phyloP scores from a whole-genome alignment of 192 early-diverging fungal genomes.

The Helicostylum pulchrum region DNA sequence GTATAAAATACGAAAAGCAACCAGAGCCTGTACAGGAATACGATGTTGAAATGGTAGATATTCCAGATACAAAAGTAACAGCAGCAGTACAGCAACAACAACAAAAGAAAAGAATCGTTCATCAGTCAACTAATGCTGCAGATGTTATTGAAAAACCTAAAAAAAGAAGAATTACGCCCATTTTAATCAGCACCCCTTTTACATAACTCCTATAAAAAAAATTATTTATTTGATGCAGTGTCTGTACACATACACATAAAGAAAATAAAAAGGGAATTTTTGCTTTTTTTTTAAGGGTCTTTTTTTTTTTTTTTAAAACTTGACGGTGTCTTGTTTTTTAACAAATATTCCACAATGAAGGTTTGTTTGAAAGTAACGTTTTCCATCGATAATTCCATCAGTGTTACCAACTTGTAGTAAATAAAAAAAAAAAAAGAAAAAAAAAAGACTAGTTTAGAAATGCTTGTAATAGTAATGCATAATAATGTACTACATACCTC shows the following conservation, averaged over 20 bases:
- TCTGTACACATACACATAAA: no score
- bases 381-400: conserved; percentile 27
- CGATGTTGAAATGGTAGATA: background rate
- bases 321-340: conserved; percentile 13
- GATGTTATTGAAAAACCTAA: conserved; percentile 2
- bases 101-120: no score
- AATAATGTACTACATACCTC: conserved; percentile 22
- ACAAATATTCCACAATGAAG: conserved; percentile 37
- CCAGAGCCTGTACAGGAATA: background rate
- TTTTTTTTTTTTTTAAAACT: background rate
- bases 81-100: background rate
- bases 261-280: background rate
- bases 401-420: conserved; percentile 27
- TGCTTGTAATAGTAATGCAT: no score
- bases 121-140: background rate
- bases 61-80: background rate
- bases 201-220: background rate
- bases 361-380: conserved; percentile 36
- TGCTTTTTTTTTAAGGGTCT: background rate
- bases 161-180: conserved; percentile 29
- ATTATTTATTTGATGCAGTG: background rate
- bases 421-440: no score
- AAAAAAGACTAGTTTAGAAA: no score
- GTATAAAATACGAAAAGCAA: conserved; percentile 30
- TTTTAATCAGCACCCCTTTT: conserved; percentile 14